phyloP scores from a whole-genome alignment of 345 rosid genomes.

The Rhodamnia rubescens region DNA sequence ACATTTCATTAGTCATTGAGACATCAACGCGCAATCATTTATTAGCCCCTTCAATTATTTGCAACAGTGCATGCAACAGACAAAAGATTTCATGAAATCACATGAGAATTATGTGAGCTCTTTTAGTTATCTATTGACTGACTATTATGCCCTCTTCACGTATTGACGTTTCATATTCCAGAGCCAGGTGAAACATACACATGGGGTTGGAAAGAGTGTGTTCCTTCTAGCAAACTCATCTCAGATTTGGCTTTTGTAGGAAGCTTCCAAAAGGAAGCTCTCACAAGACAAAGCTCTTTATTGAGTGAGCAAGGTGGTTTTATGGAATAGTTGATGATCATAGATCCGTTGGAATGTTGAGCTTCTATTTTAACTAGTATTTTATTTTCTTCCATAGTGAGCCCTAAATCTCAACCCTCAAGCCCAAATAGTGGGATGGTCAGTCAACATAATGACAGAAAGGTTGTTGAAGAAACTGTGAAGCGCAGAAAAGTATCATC shows the following conservation, averaged over 20 bases:
- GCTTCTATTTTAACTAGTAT: neutral
- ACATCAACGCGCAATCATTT: neutral
- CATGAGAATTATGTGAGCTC: neutral
- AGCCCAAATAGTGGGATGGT: constrained; percentile 9
- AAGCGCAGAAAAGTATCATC: constrained; percentile 50
- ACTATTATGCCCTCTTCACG: neutral
- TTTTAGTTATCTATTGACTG: neutral
- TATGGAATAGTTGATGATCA: neutral
- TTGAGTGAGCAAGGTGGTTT: constrained; percentile 39
- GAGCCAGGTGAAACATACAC: constrained; percentile 64
- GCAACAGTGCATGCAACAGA: neutral
- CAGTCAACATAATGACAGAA: constrained; percentile 19
- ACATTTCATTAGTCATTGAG: neutral
- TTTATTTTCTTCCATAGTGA: constrained; percentile 15
- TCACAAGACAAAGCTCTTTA: constrained; percentile 23
- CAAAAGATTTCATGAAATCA: neutral
- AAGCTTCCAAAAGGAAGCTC: constrained; percentile 24
- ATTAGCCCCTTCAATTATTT: neutral
- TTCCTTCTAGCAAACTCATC: constrained; percentile 36
- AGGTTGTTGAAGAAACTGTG: constrained; percentile 37
- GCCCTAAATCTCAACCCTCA: constrained; percentile 27
- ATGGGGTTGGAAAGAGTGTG: constrained; percentile 97
- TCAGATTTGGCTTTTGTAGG: constrained; percentile 22
- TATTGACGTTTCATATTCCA: constrained; percentile 8
- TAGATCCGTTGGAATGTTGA: neutral